Conservation (phyloP, 2,329 filamentous ascomycete species). For the Apiospora kogelbergensis region DNA sequence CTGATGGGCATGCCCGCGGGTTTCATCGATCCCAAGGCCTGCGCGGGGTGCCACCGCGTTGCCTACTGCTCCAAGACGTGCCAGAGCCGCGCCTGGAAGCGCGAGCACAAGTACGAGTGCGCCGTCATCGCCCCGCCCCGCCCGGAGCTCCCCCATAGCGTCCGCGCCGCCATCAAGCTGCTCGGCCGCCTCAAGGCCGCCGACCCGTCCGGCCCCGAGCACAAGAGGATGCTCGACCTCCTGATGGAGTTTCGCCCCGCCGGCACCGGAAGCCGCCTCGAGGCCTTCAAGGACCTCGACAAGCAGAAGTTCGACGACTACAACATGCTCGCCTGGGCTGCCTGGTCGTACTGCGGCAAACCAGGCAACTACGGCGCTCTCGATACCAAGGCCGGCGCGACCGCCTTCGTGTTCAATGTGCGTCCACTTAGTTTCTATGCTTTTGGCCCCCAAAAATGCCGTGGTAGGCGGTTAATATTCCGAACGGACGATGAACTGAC, state of each 20-base stretch:
- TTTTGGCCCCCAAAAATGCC: not conserved
- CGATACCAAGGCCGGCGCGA: constrained; percentile 14
- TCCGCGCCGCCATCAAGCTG: constrained; percentile 26
- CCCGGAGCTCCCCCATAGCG: constrained; percentile 20
- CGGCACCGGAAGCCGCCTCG: constrained; percentile 15
- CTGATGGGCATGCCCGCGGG: constrained; percentile 27
- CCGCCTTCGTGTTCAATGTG: constrained; percentile 25
- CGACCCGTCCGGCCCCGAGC: constrained; percentile 14
- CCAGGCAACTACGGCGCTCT: constrained; percentile 17
- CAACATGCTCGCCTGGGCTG: constrained; percentile 21
- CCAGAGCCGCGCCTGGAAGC: constrained; percentile 29
- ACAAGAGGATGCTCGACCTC: constrained; percentile 17
- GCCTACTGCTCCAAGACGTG: constrained; percentile 29
- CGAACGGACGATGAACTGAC: constrained; percentile 11
- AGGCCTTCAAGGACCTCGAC: constrained; percentile 18
- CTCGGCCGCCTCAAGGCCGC: constrained; percentile 25
- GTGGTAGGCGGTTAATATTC: not conserved
- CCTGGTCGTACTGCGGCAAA: constrained; percentile 22
- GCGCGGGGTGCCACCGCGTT: constrained; percentile 24
- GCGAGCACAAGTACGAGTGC: constrained; percentile 30
- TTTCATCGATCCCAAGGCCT: constrained; percentile 23
- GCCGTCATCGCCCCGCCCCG: constrained; percentile 23
- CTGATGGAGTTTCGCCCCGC: constrained; percentile 20
- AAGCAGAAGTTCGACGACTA: constrained; percentile 23
- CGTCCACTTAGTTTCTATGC: constrained; percentile 1